Conservation (phyloP, 139 green algal genomes). For the Dunaliella sp. region DNA sequence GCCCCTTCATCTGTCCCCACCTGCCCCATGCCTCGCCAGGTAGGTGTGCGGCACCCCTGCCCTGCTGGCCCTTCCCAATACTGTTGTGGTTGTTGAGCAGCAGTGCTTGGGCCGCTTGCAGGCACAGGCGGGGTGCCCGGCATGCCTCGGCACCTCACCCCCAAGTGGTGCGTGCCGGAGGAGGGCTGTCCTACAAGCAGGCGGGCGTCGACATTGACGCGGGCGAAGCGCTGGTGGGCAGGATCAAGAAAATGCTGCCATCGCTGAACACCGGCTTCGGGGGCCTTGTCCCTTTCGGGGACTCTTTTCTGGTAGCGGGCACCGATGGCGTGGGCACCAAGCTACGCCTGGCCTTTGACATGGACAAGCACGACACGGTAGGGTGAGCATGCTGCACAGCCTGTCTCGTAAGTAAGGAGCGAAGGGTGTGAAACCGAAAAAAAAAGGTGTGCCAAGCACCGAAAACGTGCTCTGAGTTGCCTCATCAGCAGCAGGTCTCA, state of each 20-base stretch:
- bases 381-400: no score
- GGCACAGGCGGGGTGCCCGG: neutral
- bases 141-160: neutral
- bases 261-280: constrained; percentile 90
- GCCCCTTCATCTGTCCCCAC: no score
- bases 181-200: constrained; percentile 81
- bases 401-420: no score
- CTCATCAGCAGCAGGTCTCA: no score
- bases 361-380: constrained; percentile 95
- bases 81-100: neutral
- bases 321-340: constrained; percentile 98
- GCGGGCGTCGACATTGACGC: constrained; percentile 97
- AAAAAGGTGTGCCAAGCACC: neutral
- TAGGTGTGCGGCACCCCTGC: neutral
- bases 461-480: neutral
- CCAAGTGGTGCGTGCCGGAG: neutral
- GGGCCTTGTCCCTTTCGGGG: constrained; percentile 89
- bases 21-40: no score
- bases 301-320: constrained; percentile 92
- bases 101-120: no score
- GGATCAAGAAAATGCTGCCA: constrained; percentile 92
- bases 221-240: constrained; percentile 90
- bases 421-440: no score
- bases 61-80: neutral
- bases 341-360: constrained; percentile 96